A percentile compares a stretch with the other conserved stretches of the same genome.
Evolutionary conservation across 2,329 filamentous ascomycete genomes (phyloP).

Genomic region (Herpotrichia juniperi): DNA sequence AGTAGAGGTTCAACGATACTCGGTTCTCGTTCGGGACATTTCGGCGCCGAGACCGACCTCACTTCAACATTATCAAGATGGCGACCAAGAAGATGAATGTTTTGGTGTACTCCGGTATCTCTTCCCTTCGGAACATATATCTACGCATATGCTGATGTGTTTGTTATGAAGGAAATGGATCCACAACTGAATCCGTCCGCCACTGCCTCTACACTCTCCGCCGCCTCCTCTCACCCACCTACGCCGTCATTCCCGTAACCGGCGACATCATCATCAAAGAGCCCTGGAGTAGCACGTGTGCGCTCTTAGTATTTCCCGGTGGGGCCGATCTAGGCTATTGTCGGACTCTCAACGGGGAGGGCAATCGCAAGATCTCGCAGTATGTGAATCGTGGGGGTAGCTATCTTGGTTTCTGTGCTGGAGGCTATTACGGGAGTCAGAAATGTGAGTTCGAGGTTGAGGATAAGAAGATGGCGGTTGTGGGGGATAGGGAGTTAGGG

Average conservation of each 20-base stretch:
- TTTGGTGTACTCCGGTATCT: slow-evolving; percentile 84
- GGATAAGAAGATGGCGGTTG: slow-evolving; percentile 78
- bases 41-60: slow-evolving; percentile 33
- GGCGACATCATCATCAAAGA: slow-evolving; percentile 83
- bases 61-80: slow-evolving; percentile 54
- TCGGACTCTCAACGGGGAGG: slow-evolving; percentile 81
- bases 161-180: slow-evolving; percentile 73
- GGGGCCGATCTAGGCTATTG: slow-evolving; percentile 95
- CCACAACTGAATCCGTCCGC: slow-evolving; percentile 84
- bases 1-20: slow-evolving; percentile 9
- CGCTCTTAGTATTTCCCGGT: slow-evolving; percentile 88
- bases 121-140: neutral
- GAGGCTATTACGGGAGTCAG: slow-evolving; percentile 85
- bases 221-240: slow-evolving; percentile 83
- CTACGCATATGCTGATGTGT: slow-evolving; percentile 12
- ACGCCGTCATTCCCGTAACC: slow-evolving; percentile 87
- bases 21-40: slow-evolving; percentile 34
- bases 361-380: slow-evolving; percentile 82
- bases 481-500: slow-evolving; percentile 81
- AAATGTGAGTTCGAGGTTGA: slow-evolving; percentile 93
- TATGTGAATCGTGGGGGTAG: slow-evolving; percentile 85
- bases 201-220: slow-evolving; percentile 89
- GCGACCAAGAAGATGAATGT: slow-evolving; percentile 79
- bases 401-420: slow-evolving; percentile 92
- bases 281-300: slow-evolving; percentile 87